Percentiles rank a stretch among this genome's conserved stretches.
These are phyloP conservation scores for Tolypocladium tundrense DNA, from an alignment of 2,329 filamentous ascomycete genomes.

Conservation along the genomic window DNA sequence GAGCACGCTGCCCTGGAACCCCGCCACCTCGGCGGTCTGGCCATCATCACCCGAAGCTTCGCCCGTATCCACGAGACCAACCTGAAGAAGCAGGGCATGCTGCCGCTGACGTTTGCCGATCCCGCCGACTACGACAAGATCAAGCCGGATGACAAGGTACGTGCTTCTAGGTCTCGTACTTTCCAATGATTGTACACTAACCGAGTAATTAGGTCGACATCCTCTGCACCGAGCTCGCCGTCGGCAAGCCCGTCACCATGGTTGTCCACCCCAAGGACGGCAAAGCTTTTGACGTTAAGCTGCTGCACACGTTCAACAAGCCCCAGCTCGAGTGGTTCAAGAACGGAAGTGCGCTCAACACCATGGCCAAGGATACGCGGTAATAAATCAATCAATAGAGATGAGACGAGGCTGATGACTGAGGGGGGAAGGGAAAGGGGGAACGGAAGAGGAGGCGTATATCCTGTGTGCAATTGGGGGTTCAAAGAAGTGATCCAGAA, in stretches of 20 bases:
- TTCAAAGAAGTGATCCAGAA: neutral
- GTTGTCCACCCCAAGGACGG: slow-evolving; percentile 86
- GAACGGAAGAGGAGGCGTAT: neutral
- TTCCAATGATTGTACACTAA: neutral
- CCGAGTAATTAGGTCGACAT: slow-evolving; percentile 60
- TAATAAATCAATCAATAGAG: slow-evolving; percentile 17
- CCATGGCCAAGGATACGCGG: slow-evolving; percentile 69
- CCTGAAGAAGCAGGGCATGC: slow-evolving; percentile 99
- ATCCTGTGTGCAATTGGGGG: neutral
- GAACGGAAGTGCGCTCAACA: slow-evolving; percentile 95
- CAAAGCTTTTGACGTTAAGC: slow-evolving; percentile 66
- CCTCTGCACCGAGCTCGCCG: slow-evolving; percentile 75
- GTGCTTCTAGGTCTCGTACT: slow-evolving; percentile 8
- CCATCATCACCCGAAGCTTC: slow-evolving; percentile 91
- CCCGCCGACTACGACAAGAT: slow-evolving; percentile 98
- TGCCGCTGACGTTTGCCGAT: slow-evolving; percentile 89
- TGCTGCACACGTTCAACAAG: slow-evolving; percentile 96
- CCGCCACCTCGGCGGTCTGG: slow-evolving; percentile 84
- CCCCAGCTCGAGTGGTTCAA: slow-evolving; percentile 98
- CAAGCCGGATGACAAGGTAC: slow-evolving; percentile 73
- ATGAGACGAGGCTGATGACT: neutral
- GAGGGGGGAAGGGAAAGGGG: too few relatives aligned
- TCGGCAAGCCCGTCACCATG: slow-evolving; percentile 89
- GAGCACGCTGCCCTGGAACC: slow-evolving; percentile 88
- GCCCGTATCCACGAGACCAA: slow-evolving; percentile 99